Evolutionary conservation across 345 rosid genomes (phyloP), one percentile per base, ranked within the genome.

Genomic region (Odontarrhena argentea): DNA sequence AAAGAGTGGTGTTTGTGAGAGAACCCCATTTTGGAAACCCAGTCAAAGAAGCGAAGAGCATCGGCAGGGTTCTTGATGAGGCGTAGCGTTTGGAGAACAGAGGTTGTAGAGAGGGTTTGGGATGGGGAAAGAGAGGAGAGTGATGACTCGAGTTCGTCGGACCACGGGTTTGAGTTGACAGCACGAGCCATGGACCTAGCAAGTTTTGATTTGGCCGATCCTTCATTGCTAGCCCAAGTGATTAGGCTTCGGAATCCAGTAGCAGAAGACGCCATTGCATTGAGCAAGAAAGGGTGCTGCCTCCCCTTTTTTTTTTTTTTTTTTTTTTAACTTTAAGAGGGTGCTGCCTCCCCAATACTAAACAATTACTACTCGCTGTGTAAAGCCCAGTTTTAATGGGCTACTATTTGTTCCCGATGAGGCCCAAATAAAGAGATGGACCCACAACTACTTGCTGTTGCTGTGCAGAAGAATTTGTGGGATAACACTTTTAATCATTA

Each of bases 11-110:
- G 52, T 32, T 62, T 60, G 76, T 85, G 94, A 45, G 77, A 12
- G 60, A 86, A 86, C 0, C 87, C 86, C 53, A 40, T 68, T 47
- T 55, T 18, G 15, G 69, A 70, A 5, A 76, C 85, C 88, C 91
- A 86, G 63, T 82, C 77, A 60, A 88, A 91, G 82, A 91, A 91
- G 0, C 68, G 68, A 10, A 91, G 84, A 36, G 81, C 96, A 55
- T 81, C 76, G 13, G 79, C 45, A 8, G 97, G 85, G 67, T 9
- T 32, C 67, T 55, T 84, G 55, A 86, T 65, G 63, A 81, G 84
- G 42, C 80, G 89, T 14, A 88, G 86, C 37, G 81, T 79, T 65
- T 85, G 87, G 47, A 79, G 54, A 50, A 87, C 78, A 6, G 80
- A 61, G 68, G 89, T 85, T 55, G 68, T 85, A 10, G 96, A 84